Conservation (phyloP, 75 land plant species). For the Pinus taeda region DNA sequence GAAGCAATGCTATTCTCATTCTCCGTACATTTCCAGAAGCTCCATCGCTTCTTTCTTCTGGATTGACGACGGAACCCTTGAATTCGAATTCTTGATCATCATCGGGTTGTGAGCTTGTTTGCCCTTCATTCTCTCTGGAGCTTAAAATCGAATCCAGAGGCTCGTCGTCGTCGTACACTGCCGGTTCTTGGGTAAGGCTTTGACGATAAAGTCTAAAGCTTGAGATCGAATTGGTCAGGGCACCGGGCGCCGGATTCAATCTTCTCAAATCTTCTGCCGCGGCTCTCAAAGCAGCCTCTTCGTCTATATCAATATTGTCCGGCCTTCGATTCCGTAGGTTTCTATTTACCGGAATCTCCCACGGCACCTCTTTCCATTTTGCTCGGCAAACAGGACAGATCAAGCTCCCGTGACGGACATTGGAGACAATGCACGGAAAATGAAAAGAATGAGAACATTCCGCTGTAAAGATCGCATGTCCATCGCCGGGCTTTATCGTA, state of each 20-base stretch:
- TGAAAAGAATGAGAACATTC: conserved; percentile 89
- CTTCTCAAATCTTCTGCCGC: background rate
- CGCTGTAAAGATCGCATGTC: conserved; percentile 75
- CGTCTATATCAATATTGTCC: background rate
- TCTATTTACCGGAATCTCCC: conserved; percentile 26
- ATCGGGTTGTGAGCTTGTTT: conserved; percentile 1
- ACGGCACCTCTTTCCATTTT: conserved; percentile 63
- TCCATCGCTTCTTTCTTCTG: background rate
- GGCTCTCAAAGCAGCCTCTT: conserved; percentile 5
- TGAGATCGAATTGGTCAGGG: conserved; percentile 29
- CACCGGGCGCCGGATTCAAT: conserved; percentile 30
- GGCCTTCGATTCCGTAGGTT: background rate
- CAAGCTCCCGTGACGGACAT: conserved; percentile 37
- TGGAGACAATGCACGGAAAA: conserved; percentile 67
- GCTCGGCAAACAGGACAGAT: conserved; percentile 73
- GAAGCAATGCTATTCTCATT: conserved; percentile 4
- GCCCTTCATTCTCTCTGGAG: conserved; percentile 12
- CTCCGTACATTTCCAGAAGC: background rate
- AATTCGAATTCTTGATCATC: conserved; percentile 13
- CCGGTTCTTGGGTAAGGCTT: conserved; percentile 38
- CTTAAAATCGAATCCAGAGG: conserved; percentile 33
- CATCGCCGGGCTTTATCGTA: conserved; percentile 32
- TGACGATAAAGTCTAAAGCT: conserved; percentile 6
- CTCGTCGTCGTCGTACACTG: conserved; percentile 75
- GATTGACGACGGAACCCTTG: conserved; percentile 33